phyloP scores from a whole-genome alignment of 805 yeast species.

The Wickerhamiella galacta region DNA sequence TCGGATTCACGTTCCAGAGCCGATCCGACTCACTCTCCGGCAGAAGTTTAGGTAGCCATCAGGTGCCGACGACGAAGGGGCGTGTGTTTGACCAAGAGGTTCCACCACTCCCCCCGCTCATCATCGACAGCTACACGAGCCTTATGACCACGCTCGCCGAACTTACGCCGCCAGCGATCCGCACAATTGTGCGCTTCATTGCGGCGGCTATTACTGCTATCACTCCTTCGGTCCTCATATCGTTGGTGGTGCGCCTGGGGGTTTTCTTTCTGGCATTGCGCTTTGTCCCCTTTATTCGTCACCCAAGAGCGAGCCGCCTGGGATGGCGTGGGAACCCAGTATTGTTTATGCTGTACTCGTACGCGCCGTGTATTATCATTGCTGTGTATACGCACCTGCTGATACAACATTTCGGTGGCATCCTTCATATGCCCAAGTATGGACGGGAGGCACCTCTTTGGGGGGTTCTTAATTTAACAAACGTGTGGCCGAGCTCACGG shows the following conservation, averaged over 20 bases:
- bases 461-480: conserved; percentile 6
- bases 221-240: conserved; percentile 65
- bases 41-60: no score
- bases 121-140: conserved; percentile 24
- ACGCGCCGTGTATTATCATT: conserved; percentile 83
- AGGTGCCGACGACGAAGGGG: neutral
- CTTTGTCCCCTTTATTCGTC: conserved; percentile 58
- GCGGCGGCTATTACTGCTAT: conserved; percentile 41
- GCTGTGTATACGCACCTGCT: conserved; percentile 91
- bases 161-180: conserved; percentile 25
- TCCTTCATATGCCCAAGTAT: conserved; percentile 12
- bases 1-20: neutral
- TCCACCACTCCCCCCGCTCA: conserved; percentile 24
- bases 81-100: conserved; percentile 4
- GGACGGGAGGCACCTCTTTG: conserved; percentile 6
- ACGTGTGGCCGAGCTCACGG: conserved; percentile 24
- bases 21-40: neutral
- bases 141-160: conserved; percentile 23
- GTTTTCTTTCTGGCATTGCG: conserved; percentile 85
- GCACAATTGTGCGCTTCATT: conserved; percentile 28
- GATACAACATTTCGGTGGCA: conserved; percentile 44
- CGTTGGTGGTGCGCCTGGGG: conserved; percentile 67
- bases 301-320: conserved; percentile 7
- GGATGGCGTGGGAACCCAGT: conserved; percentile 7
- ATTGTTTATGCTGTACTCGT: conserved; percentile 47